Evolutionary conservation across 345 rosid species (phyloP).

Genomic region (Kernera saxatilis): DNA sequence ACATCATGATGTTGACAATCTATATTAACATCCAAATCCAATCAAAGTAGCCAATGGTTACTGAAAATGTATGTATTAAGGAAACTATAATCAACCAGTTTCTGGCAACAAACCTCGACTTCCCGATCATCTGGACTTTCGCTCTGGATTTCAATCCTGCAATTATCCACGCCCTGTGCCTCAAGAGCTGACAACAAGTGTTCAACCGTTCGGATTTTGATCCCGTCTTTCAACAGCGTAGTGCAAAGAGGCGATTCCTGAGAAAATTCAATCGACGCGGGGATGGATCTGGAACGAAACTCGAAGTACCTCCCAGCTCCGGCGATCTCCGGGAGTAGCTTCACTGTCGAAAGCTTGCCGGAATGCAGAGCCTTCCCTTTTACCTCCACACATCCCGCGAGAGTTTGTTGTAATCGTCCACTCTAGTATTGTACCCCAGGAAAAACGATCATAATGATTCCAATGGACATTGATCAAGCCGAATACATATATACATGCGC

Average conservation of each 20-base stretch:
- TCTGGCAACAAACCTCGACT: constrained; percentile 44
- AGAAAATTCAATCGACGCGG: constrained; percentile 58
- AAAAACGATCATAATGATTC: background rate
- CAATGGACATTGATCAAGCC: background rate
- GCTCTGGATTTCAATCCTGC: constrained; percentile 52
- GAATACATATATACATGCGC: background rate
- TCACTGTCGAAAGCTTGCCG: constrained; percentile 59
- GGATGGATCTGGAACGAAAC: constrained; percentile 41
- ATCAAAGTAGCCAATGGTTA: background rate
- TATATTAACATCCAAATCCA: background rate
- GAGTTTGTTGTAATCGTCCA: constrained; percentile 68
- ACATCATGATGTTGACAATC: background rate
- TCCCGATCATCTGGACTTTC: constrained; percentile 32
- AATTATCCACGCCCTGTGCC: constrained; percentile 70
- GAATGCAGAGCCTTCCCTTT: constrained; percentile 62
- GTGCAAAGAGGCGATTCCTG: constrained; percentile 69
- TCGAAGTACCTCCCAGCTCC: constrained; percentile 69
- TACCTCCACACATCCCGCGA: constrained; percentile 48
- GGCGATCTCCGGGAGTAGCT: constrained; percentile 56
- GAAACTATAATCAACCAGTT: background rate
- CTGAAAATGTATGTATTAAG: background rate
- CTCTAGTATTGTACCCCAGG: constrained; percentile 33
- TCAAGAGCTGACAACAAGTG: constrained; percentile 90
- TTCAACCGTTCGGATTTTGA: constrained; percentile 63
- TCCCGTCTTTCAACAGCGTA: constrained; percentile 51